phyloP scores from a whole-genome alignment of 2,329 filamentous ascomycete genomes.

The Neonectria hederae region DNA sequence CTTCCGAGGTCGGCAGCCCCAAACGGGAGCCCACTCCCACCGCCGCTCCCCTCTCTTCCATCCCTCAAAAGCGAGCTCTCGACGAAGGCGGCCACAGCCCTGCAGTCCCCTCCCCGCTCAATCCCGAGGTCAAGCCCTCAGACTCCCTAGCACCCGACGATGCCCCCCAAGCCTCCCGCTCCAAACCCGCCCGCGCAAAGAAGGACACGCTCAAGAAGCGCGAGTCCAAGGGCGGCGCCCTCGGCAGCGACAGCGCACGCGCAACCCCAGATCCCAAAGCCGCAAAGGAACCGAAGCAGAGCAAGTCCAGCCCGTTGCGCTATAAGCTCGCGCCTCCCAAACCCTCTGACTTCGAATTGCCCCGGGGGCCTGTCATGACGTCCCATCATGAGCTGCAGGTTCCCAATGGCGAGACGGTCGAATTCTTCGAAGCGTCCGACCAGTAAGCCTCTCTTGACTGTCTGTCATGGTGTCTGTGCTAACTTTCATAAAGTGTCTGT shows the following conservation, averaged over 20 bases:
- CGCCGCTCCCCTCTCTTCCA: constrained; percentile 53
- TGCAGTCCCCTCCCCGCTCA: constrained; percentile 77
- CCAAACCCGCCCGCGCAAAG: constrained; percentile 61
- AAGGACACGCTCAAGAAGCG: constrained; percentile 76
- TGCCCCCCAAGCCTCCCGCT: constrained; percentile 48
- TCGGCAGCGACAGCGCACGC: constrained; percentile 59
- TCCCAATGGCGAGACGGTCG: constrained; percentile 60
- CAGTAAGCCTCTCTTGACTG: constrained; percentile 58
- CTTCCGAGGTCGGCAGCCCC: constrained; percentile 48
- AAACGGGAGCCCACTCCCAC: constrained; percentile 55
- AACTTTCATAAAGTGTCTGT: constrained; percentile 56
- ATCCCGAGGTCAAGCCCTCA: constrained; percentile 65
- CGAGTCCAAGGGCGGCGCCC: constrained; percentile 63
- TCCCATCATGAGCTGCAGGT: constrained; percentile 62
- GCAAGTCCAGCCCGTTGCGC: constrained; percentile 62
- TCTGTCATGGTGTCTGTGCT: background rate
- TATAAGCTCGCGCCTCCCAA: constrained; percentile 74
- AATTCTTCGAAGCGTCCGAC: constrained; percentile 71
- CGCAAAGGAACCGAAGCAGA: constrained; percentile 50
- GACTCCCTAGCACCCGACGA: constrained; percentile 56
- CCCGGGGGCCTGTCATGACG: constrained; percentile 66
- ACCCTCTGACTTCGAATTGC: constrained; percentile 67
- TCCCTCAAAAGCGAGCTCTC: constrained; percentile 72
- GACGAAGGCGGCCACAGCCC: constrained; percentile 77
- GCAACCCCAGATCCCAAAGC: constrained; percentile 66